Evolutionary conservation across 2,329 filamentous ascomycete genomes (phyloP), one percentile per base, ranked within the genome.

Genomic region (Plenodomus tracheiphilus): DNA sequence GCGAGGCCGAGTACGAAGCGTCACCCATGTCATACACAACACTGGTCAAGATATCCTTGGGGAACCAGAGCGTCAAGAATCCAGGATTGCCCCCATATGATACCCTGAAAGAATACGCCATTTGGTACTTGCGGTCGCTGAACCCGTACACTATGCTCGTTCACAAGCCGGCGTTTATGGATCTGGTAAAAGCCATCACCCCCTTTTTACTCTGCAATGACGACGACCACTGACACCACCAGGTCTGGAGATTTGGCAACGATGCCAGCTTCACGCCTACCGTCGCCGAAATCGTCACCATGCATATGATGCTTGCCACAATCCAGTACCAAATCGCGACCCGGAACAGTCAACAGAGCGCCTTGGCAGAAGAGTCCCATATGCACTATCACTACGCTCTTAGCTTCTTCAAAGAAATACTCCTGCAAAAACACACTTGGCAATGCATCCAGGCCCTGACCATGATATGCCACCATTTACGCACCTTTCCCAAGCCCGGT

Each of bases 241-340:
- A 82, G 57, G 81, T 90, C 43, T 92, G 91, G 71, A 79, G 82
- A 51, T 81, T 91, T 45, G 91, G 91, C 65, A 85, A 91, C 60
- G 86, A 91, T 44, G 77, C 81, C 15, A 75, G 68, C 46, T 89
- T 86, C 66, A 76, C 80, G 42, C 81, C 88, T 1, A 81, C 82
- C 0, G 70, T 81, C 0, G 80, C 87, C 2, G 85, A 94, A 65
- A 79, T 80, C 1, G 87, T 89, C 35, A 83, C 84, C 48, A 79
- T 91, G 0, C 87, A 93, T 69, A 89, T 92, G 84, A 81, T 94
- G 36, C 85, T 94, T 49, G 86, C 88, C 10, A 85, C 85, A 41
- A 87, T 93, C 59, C 85, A 86, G 65, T 90, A 88, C 58, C 89
- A 95, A 60, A 88, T 85, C 51, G 86, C 86, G n/a, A 77, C 85